phyloP scores from a whole-genome alignment of 2,329 filamentous ascomycete genomes.

The Aureobasidium melanogenum region DNA sequence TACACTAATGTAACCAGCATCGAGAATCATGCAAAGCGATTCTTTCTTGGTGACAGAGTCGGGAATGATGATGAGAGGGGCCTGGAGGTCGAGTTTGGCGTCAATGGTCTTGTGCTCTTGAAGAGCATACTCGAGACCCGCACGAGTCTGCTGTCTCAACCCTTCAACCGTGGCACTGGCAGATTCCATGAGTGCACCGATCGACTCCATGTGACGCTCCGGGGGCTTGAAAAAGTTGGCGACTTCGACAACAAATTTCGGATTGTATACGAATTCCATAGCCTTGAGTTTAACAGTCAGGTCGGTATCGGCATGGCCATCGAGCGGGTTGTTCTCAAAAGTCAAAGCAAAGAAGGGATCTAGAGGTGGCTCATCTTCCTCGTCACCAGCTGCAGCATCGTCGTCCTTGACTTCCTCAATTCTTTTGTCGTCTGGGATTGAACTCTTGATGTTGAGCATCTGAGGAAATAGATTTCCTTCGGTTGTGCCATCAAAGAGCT shows the following conservation, averaged over 20 bases:
- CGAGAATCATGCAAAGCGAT: slow-evolving; percentile 83
- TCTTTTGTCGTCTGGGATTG: slow-evolving; percentile 41
- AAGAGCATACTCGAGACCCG: slow-evolving; percentile 89
- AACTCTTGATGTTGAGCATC: slow-evolving; percentile 89
- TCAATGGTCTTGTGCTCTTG: slow-evolving; percentile 98
- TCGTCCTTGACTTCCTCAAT: slow-evolving; percentile 42
- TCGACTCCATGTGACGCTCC: slow-evolving; percentile 96
- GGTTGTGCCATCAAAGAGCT: slow-evolving; percentile 93
- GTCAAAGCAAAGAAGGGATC: slow-evolving; percentile 89
- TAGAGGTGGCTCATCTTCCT: slow-evolving; percentile 41
- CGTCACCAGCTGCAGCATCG: slow-evolving; percentile 31
- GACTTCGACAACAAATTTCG: slow-evolving; percentile 81
- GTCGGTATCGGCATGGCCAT: slow-evolving; percentile 83
- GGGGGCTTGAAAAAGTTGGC: slow-evolving; percentile 95
- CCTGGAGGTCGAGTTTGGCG: slow-evolving; percentile 88
- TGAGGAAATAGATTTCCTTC: slow-evolving; percentile 85
- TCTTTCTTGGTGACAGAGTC: slow-evolving; percentile 77
- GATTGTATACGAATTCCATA: slow-evolving; percentile 96
- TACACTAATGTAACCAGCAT: slow-evolving; percentile 92
- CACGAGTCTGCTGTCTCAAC: slow-evolving; percentile 86
- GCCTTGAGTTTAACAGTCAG: slow-evolving; percentile 87
- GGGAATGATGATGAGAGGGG: slow-evolving; percentile 90
- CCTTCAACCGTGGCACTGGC: slow-evolving; percentile 94
- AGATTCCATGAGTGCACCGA: slow-evolving; percentile 88
- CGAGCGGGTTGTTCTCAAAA: slow-evolving; percentile 89